Evolutionary conservation across 2,329 filamentous ascomycete genomes (phyloP), one percentile per base, ranked within the genome.

Genomic region (Fusarium siculi): DNA sequence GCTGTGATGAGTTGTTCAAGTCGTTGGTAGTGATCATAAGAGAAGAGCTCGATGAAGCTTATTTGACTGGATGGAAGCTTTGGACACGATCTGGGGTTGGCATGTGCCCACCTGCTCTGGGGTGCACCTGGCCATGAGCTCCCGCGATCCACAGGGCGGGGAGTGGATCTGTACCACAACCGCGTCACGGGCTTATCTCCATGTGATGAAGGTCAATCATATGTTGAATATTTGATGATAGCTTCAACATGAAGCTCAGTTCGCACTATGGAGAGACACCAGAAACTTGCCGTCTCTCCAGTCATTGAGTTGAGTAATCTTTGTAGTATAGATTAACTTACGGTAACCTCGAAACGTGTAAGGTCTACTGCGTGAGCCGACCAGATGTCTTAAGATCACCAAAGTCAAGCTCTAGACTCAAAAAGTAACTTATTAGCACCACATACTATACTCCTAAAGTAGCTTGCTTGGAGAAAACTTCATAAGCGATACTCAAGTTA

Each of bases 51-150:
- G 66, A 47, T 46, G 42, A 47, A 70, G 68, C 55, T 68, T 50
- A 10, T 19, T 34, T 64, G 43, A 49, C 23, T 23, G 19, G 42
- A 40, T 32, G 58, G 47, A 49, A 70, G 66, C 66, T 70, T 49
- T 70, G 61, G 54, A 66, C 37, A 68, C 66, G 55, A 64, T 60
- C 66, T 37, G 68, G 66, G 66, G 71, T 74, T 72, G 71, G 71
- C 71, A 73, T 73, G 71, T 74, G 71, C 67, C 63, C 65, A 70
- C 62, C 30, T 74, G 49, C 50, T 40, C 34, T n/a, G 62, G 60
- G 62, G 70, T 73, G 66, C 67, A 72, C 71, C 66, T 73, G 71
- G 71, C 70, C 66, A 70, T 70, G 50, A 73, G 55, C 70, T 70
- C 47, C 65, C 46, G 66, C 63, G 70, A 64, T 74, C 71, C 63